Evolutionary conservation across 2,329 filamentous ascomycete species (phyloP).

Genomic region (Phyllosticta citrichinensis): DNA sequence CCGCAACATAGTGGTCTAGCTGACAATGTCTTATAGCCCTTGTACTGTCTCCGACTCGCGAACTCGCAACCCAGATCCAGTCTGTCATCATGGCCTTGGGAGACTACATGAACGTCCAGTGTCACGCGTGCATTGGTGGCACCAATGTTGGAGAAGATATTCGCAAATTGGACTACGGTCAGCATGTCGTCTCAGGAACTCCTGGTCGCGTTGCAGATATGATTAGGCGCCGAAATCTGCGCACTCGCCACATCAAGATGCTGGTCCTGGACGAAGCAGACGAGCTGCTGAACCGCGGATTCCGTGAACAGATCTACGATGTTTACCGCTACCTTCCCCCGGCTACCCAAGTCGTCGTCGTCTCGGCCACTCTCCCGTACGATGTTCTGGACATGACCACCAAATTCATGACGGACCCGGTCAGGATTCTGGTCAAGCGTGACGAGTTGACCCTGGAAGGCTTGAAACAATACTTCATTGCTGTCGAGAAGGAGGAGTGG

Average conservation of each 20-base stretch:
- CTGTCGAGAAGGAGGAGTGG: conserved; percentile 99
- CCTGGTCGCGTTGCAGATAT: conserved; percentile 90
- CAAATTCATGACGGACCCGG: conserved; percentile 98
- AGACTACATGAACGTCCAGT: conserved; percentile 99
- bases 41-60: conserved; percentile 89
- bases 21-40: conserved; percentile 47
- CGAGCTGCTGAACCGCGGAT: conserved; percentile 81
- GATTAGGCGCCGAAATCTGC: conserved; percentile 64
- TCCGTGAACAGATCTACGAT: conserved; percentile 98
- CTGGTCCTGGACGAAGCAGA: conserved; percentile 68
- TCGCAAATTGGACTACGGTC: conserved; percentile 91
- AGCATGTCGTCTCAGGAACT: conserved; percentile 94
- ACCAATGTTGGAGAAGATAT: conserved; percentile 98
- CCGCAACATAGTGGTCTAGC: neutral
- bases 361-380: conserved; percentile 92
- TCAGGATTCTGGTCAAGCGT: conserved; percentile 94
- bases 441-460: conserved; percentile 96
- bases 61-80: conserved; percentile 96
- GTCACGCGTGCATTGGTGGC: conserved; percentile 95
- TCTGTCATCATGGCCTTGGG: conserved; percentile 99
- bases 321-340: conserved; percentile 95
- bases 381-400: conserved; percentile 99
- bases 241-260: conserved; percentile 70
- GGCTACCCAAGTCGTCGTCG: conserved; percentile 95
- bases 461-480: conserved; percentile 98